Conservation (phyloP, 306 rosid genomes). For the Corylus heterophylla region DNA sequence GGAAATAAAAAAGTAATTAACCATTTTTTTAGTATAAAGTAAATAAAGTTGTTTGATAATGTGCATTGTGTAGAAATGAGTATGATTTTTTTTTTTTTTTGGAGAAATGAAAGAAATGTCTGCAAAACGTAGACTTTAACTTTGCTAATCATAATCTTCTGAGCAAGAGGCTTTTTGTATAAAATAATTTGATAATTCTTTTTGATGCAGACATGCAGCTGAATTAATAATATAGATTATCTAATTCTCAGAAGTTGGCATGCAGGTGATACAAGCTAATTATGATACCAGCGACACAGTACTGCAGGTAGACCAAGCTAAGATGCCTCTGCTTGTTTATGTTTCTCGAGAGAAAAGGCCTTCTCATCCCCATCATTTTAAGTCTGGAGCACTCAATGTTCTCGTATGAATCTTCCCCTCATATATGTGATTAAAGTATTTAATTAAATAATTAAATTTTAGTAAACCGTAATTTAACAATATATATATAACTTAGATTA, state of each 20-base stretch:
- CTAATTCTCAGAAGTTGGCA: slow-evolving; percentile 8
- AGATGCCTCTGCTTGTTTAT: slow-evolving; percentile 53
- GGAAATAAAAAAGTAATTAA: too few relatives aligned
- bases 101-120: too few relatives aligned
- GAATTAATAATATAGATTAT: not conserved
- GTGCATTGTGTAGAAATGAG: too few relatives aligned
- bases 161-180: not conserved
- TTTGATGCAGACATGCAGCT: slow-evolving; percentile 27
- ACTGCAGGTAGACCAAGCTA: not conserved
- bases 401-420: slow-evolving; percentile 27
- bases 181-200: not conserved
- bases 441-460: too few relatives aligned
- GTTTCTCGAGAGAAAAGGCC: slow-evolving; percentile 46
- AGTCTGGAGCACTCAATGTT: slow-evolving; percentile 45
- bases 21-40: too few relatives aligned
- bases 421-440: not conserved
- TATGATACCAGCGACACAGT: slow-evolving; percentile 1
- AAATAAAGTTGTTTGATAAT: too few relatives aligned
- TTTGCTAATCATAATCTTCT: too few relatives aligned
- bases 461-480: too few relatives aligned
- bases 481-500: too few relatives aligned
- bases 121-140: too few relatives aligned
- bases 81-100: too few relatives aligned
- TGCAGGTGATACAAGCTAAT: slow-evolving; percentile 34
- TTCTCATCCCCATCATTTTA: slow-evolving; percentile 38